Evolutionary conservation across 495 filamentous ascomycete species (phyloP).

Genomic region (Penicillium odoratum): DNA sequence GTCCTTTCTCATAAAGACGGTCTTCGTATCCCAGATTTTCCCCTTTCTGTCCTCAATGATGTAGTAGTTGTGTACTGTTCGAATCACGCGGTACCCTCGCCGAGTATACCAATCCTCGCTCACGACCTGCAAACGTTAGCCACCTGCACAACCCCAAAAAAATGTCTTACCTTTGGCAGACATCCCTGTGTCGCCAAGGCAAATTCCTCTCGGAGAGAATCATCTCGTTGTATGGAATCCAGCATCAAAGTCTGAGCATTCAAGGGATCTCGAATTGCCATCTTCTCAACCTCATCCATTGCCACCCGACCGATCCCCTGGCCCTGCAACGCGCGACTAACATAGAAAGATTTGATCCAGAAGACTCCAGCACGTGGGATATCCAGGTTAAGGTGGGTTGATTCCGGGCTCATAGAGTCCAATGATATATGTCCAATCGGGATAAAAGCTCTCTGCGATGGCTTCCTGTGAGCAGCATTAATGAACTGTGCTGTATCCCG

Average conservation of each 20-base stretch:
- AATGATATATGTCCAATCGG: conserved; percentile 35
- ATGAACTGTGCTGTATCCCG: conserved; percentile 25
- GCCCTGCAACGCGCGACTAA: conserved; percentile 20
- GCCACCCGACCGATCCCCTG: conserved; percentile 30
- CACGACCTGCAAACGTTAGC: conserved; percentile 6
- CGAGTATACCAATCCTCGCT: conserved; percentile 21
- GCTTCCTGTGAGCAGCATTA: conserved; percentile 17
- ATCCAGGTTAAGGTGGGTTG: conserved; percentile 18
- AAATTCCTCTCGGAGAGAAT: conserved; percentile 24
- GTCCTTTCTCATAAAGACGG: conserved; percentile 25
- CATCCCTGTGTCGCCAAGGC: conserved; percentile 14
- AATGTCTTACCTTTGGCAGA: conserved; percentile 23
- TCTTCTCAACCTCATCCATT: conserved; percentile 29
- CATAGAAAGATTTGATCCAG: conserved; percentile 33
- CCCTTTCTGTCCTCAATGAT: conserved; percentile 6
- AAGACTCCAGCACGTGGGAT: conserved; percentile 21
- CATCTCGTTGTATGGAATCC: conserved; percentile 20
- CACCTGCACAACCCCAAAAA: too few species aligned
- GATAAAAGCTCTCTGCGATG: conserved; percentile 17
- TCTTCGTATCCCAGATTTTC: conserved; percentile 17
- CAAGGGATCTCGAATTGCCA: conserved; percentile 28
- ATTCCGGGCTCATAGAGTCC: conserved; percentile 21
- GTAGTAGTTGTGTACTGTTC: conserved; percentile 21
- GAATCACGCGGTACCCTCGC: conserved; percentile 18
- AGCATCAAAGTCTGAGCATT: conserved; percentile 23